Percentiles rank a stretch among this genome's conserved stretches.
Evolutionary conservation across 306 rosid species (phyloP).

Genomic region (Hippophae gyantsensis): DNA sequence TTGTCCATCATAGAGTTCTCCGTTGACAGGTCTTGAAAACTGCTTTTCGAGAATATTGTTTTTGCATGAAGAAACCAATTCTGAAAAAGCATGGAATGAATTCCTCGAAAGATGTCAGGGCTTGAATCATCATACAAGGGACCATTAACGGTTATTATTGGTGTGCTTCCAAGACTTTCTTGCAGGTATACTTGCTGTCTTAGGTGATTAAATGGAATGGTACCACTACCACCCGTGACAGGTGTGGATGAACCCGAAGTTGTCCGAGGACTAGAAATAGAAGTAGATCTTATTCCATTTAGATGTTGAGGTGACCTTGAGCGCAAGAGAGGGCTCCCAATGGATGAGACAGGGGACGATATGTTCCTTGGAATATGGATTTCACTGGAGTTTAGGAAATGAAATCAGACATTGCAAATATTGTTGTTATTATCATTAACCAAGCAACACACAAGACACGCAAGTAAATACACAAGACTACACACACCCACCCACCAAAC

Average conservation of each 20-base stretch:
- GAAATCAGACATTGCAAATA: conserved; percentile 23
- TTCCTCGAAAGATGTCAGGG: conserved; percentile 22
- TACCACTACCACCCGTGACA: too few relatives aligned
- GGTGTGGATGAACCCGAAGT: conserved; percentile 55
- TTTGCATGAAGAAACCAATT: conserved; percentile 31
- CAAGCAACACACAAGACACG: not conserved
- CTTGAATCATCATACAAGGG: conserved; percentile 51
- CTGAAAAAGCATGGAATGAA: conserved; percentile 44
- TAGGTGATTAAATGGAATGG: too few relatives aligned
- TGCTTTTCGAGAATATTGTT: conserved; percentile 55
- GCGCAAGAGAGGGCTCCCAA: conserved; percentile 82
- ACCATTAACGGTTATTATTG: conserved; percentile 17
- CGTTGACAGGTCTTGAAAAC: conserved; percentile 33
- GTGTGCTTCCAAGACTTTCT: too few relatives aligned
- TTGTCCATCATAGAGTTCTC: conserved; percentile 65
- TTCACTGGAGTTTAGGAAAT: conserved; percentile 54
- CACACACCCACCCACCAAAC: too few relatives aligned
- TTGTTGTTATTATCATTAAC: not conserved
- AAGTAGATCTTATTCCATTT: conserved; percentile 55
- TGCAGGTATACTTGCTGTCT: too few relatives aligned
- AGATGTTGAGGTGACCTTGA: conserved; percentile 83
- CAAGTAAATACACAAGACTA: not conserved
- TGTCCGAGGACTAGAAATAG: conserved; percentile 92
- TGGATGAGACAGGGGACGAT: conserved; percentile 94
- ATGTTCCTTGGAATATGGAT: conserved; percentile 68